Conservation (phyloP, 208 protist genomes). For the Wallacemonas sp. region DNA sequence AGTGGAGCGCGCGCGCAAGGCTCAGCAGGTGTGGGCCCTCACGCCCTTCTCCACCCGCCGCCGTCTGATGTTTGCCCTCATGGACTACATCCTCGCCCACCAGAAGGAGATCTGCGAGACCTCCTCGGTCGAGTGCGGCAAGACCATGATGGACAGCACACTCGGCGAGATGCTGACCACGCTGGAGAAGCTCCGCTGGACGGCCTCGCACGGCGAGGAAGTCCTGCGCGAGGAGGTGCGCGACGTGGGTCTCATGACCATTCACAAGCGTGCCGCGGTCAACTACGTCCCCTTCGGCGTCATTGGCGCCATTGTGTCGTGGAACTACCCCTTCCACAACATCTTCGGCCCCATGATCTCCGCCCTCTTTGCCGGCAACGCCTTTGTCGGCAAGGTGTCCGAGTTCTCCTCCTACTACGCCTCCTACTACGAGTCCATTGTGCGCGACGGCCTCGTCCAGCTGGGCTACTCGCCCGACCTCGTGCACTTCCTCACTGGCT, state of each 20-base stretch:
- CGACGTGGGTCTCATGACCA: slow-evolving; percentile 84
- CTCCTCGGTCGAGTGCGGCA: slow-evolving; percentile 88
- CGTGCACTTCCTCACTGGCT: slow-evolving; percentile 93
- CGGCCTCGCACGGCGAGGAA: slow-evolving; percentile 76
- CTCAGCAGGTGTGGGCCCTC: slow-evolving; percentile 82
- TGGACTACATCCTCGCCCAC: slow-evolving; percentile 87
- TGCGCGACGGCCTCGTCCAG: slow-evolving; percentile 83
- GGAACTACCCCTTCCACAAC: slow-evolving; percentile 97
- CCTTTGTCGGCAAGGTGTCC: slow-evolving; percentile 94
- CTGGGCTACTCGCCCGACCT: slow-evolving; percentile 91
- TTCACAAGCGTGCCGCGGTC: slow-evolving; percentile 88
- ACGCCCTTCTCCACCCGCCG: slow-evolving; percentile 87
- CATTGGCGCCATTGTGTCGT: slow-evolving; percentile 92
- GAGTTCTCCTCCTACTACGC: slow-evolving; percentile 94
- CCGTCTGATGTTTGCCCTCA: slow-evolving; percentile 77
- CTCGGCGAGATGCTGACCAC: slow-evolving; percentile 92
- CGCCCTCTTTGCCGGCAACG: slow-evolving; percentile 94
- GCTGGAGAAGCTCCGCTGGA: slow-evolving; percentile 93
- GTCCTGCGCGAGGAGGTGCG: slow-evolving; percentile 81
- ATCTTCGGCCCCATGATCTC: slow-evolving; percentile 94
- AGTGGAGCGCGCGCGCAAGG: slow-evolving; percentile 68
- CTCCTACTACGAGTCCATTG: slow-evolving; percentile 92
- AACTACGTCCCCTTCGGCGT: slow-evolving; percentile 91
- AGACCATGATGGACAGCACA: slow-evolving; percentile 92
- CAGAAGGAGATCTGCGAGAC: slow-evolving; percentile 87